These are phyloP conservation scores for Auricularia sp. DNA, from an alignment of 768 basidiomycete genomes.

Conservation along the genomic window DNA sequence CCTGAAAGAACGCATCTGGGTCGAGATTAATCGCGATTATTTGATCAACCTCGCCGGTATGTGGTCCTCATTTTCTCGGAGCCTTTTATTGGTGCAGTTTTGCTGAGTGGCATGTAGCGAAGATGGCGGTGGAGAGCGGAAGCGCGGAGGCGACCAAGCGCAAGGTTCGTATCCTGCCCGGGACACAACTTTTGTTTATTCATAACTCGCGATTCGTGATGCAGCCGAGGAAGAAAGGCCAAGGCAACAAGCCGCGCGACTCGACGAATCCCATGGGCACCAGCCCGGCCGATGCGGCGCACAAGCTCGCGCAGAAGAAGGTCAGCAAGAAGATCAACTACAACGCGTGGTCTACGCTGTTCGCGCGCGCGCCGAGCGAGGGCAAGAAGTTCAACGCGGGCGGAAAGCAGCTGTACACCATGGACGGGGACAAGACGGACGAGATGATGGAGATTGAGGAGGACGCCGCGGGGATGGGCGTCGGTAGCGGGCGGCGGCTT, in stretches of 20 bases:
- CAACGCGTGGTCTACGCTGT: conserved; percentile 73
- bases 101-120: conserved; percentile 37
- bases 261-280: conserved; percentile 57
- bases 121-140: conserved; percentile 37
- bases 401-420: neutral
- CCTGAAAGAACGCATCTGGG: conserved; percentile 88
- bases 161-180: conserved; percentile 58
- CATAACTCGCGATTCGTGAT: neutral
- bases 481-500: neutral
- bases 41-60: conserved; percentile 76
- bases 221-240: conserved; percentile 51
- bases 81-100: conserved; percentile 16
- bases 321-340: conserved; percentile 94
- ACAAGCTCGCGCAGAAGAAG: conserved; percentile 64
- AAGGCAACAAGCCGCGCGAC: conserved; percentile 53
- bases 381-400: neutral
- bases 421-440: neutral
- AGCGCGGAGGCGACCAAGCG: conserved; percentile 43
- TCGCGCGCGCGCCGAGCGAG: conserved; percentile 19
- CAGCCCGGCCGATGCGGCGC: conserved; percentile 69
- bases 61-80: conserved; percentile 15
- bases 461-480: neutral
- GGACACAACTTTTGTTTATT: conserved; percentile 4
- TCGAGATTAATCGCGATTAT: conserved; percentile 86
- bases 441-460: neutral